Base-by-base conservation (phyloP, 257 asterid species). In the Avicennia marina region DNA sequence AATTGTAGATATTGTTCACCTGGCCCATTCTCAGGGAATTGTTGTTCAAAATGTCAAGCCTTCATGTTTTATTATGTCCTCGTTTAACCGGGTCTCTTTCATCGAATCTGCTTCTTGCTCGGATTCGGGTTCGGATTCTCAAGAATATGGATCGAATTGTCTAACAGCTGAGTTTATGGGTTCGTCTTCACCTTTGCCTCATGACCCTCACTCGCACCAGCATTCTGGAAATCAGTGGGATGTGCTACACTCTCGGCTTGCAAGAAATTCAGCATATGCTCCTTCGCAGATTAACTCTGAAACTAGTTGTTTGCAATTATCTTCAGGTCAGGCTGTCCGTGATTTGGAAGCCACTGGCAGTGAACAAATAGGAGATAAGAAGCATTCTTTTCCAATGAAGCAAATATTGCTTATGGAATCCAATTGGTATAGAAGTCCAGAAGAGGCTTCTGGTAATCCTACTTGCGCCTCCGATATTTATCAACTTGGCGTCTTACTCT, bases 91-190 rank as follows among this genome's bases (percentile, higher is more conserved):
- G 7, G 87, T 93, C 25, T 80, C 97, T 2, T 89, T 93, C 61
- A 80, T 93, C 24, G 97, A 89, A 57, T 89, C 96, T 13, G 91
- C 85, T 9, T 86, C 98, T 40, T 81, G 95, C 78, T 86, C 95
- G 7, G 95, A 84, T 63, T 73, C 88, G 1, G 76, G 84, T 43
- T 84, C 94, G 2, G 96, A 75, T 65, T 87, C 95, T 26, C 63
- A 51, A 9, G 96, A 81, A 65, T 79, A 78, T n/a, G 81, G 72
- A 54, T 65, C 77, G 7, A 65, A 79, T 54, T 60, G 76, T 52
- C 80, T 63, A 41, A 57, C 71, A 17, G 82, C 78, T 9, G 81
- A 81, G 58, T 70, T 71, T 32, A 73, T 81, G 78, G 80, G 77
- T 38, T 43, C 72, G 5, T 29, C 73, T 44, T 71, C 75, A 22